Conservation (phyloP, 2,329 filamentous ascomycete genomes). For the Colletotrichum scovillei region DNA sequence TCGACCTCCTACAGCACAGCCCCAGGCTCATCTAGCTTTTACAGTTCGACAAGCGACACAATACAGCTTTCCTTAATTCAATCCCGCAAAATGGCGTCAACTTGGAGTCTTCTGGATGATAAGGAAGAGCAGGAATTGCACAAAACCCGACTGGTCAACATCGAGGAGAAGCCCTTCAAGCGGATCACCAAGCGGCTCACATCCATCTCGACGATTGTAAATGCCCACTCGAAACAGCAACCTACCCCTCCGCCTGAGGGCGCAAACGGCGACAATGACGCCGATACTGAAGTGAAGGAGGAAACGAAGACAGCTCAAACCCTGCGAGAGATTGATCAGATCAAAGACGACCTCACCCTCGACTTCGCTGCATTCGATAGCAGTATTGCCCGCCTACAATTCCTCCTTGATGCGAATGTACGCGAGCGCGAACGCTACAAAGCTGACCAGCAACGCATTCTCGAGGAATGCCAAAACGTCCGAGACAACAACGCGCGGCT, state of each 20-base stretch:
- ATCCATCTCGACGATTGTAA: conserved; percentile 73
- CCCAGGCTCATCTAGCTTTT: not conserved
- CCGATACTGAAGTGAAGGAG: conserved; percentile 37
- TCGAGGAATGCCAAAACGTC: conserved; percentile 81
- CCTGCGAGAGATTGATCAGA: conserved; percentile 70
- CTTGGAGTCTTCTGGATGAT: conserved; percentile 78
- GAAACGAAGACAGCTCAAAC: conserved; percentile 49
- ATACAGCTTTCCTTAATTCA: not conserved
- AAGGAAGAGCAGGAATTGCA: conserved; percentile 86
- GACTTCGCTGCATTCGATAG: conserved; percentile 92
- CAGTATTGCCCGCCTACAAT: conserved; percentile 88
- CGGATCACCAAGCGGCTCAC: conserved; percentile 86
- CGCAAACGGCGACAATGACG: conserved; percentile 40
- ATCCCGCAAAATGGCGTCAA: conserved; percentile 51
- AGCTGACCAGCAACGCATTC: conserved; percentile 81
- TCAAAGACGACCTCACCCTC: conserved; percentile 85
- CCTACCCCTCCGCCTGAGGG: conserved; percentile 75
- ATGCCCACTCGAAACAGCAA: conserved; percentile 62
- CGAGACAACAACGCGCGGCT: conserved; percentile 79
- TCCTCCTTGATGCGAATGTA: conserved; percentile 84
- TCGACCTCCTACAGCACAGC: not conserved
- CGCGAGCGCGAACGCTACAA: conserved; percentile 87
- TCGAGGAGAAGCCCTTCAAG: conserved; percentile 94
- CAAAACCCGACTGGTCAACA: conserved; percentile 85
- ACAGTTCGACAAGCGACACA: not conserved